Base-by-base conservation (phyloP, 2,329 filamentous ascomycete genomes). In the Sporothrix pseudoabietina region DNA sequence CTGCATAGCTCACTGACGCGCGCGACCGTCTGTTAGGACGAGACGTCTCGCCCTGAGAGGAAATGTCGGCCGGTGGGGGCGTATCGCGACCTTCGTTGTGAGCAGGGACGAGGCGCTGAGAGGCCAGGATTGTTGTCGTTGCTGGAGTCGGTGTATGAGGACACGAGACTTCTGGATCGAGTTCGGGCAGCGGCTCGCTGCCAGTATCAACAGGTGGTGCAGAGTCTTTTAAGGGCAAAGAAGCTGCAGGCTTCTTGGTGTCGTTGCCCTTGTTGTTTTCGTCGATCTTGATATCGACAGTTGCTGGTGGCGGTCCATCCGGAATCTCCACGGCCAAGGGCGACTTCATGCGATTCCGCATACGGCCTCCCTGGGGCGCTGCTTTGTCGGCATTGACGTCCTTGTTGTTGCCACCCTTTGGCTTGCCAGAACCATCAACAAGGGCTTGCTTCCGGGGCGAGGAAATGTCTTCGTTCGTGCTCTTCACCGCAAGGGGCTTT, bases 1-100 rank as follows among this genome's bases (percentile, higher is more conserved):
- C 92, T 12, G 92, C 91, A 80, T 96, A 96, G 83, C 92, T 95
- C 75, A 96, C 87, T 69, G 89, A 86, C 12, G 88, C 83, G 77
- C 91, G 86, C 66, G 89, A 88, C 76, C 93, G 87, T 76, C 93
- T 85, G 77, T 90, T 91, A 30, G 88, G 87, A 61, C 93, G 87
- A 39, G 87, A 85, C 39, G 87, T 87, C 77, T 91, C 87, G 69
- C 87, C 85, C 49, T 81, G 84, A 8, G 82, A 82, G 8, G 85
- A 87, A 49, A 90, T 86, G 76, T 90, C 87, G 19, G 83, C 80
- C 4, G 89, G 89, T 4, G 89, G 89, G 2, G 89, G 88, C 0
- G 89, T 90, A 77, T 89, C 88, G 77, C 80, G 69, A 81, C 80
- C 71, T 78, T 79, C 49, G 74, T 71, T 74, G 65, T 72, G 77